Evolutionary conservation across 2,329 filamentous ascomycete genomes (phyloP).

Genomic region (Aspergillus piperis): DNA sequence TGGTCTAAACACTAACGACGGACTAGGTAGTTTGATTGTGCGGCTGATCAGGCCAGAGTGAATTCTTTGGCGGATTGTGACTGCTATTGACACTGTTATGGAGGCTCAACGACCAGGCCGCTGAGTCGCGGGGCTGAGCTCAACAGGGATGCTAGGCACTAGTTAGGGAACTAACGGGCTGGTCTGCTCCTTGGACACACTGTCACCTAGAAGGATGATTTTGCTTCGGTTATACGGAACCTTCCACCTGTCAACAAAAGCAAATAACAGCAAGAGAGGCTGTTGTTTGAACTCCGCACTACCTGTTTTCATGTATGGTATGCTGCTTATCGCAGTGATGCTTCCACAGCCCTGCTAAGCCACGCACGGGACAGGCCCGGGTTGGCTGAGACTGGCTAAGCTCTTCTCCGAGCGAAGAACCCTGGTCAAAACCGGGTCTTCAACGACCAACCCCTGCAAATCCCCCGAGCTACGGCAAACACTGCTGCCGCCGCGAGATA

Average conservation of each 20-base stretch:
- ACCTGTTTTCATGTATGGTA: background rate
- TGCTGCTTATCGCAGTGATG: background rate
- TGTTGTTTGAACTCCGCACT: background rate
- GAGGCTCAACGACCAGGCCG: background rate
- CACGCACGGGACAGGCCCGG: background rate
- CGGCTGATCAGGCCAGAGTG: background rate
- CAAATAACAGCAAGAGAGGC: background rate
- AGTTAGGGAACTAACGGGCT: background rate
- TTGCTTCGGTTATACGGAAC: background rate
- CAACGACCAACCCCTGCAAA: slow-evolving; percentile 2
- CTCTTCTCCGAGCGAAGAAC: background rate
- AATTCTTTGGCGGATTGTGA: background rate
- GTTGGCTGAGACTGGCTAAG: background rate
- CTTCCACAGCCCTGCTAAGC: background rate
- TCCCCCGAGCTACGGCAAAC: slow-evolving; percentile 1
- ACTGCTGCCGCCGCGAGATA: slow-evolving; percentile 1
- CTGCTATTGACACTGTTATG: background rate
- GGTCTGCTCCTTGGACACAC: background rate
- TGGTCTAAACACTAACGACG: background rate
- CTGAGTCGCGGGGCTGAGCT: background rate
- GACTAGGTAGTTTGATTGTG: background rate
- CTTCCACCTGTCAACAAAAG: background rate
- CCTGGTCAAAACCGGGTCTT: background rate
- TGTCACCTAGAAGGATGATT: background rate
- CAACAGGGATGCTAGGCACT: background rate